phyloP scores from a whole-genome alignment of 1,139 yeast genomes.

The Pichia sp. region DNA sequence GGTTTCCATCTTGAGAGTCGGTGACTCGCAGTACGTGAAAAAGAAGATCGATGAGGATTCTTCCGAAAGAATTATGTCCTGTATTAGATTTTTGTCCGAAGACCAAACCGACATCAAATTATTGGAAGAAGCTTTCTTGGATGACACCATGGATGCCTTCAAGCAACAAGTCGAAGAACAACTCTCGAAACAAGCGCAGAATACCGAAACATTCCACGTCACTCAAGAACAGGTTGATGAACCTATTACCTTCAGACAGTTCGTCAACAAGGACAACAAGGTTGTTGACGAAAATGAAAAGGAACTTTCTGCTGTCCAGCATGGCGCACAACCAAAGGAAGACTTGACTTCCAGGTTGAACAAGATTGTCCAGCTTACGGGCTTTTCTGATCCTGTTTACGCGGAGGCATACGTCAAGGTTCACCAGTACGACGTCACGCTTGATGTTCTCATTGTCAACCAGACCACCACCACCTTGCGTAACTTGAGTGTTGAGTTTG shows the following conservation, averaged over 20 bases:
- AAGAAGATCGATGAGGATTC: constrained; percentile 93
- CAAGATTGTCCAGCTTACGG: constrained; percentile 89
- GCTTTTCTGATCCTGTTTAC: constrained; percentile 95
- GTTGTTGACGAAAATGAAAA: constrained; percentile 43
- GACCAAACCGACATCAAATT: constrained; percentile 39
- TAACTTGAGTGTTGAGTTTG: constrained; percentile 90
- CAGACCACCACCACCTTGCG: constrained; percentile 90
- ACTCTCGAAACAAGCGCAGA: constrained; percentile 52
- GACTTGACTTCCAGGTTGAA: constrained; percentile 71
- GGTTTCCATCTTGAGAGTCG: constrained; percentile 88
- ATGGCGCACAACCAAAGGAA: constrained; percentile 47
- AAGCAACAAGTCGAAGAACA: constrained; percentile 44
- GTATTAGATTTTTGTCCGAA: constrained; percentile 72
- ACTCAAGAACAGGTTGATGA: constrained; percentile 82
- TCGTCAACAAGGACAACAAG: constrained; percentile 46
- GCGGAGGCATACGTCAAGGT: constrained; percentile 96
- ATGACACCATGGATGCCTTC: constrained; percentile 84
- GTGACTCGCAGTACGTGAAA: constrained; percentile 68
- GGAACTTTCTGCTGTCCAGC: constrained; percentile 40
- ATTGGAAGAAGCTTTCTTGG: constrained; percentile 72
- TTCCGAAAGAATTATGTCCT: constrained; percentile 81
- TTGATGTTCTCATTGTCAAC: constrained; percentile 90
- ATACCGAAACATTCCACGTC: constrained; percentile 55
- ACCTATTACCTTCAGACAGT: constrained; percentile 76
- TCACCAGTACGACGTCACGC: constrained; percentile 91